Evolutionary conservation across 2,329 filamentous ascomycete genomes (phyloP).

Genomic region (Penicillium corylophilum): DNA sequence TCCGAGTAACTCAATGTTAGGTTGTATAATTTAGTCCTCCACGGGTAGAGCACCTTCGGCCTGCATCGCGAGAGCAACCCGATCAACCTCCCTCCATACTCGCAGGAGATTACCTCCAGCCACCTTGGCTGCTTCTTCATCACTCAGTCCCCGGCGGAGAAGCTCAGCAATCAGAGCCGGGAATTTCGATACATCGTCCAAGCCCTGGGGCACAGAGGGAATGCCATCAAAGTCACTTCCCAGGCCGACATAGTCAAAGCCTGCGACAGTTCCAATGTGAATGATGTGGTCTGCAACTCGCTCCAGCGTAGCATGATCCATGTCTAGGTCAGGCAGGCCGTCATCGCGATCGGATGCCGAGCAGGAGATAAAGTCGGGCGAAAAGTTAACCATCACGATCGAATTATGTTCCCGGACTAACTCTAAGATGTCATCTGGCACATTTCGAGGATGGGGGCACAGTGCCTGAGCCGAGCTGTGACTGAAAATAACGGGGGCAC

Average conservation of each 20-base stretch:
- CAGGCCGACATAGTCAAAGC: slow-evolving; percentile 82
- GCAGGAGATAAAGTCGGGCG: slow-evolving; percentile 79
- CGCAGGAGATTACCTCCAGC: slow-evolving; percentile 78
- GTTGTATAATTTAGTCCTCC: slow-evolving; percentile 40
- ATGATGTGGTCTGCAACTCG: slow-evolving; percentile 79
- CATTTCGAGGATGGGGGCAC: slow-evolving; percentile 87
- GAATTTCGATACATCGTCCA: slow-evolving; percentile 84
- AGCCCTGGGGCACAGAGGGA: slow-evolving; percentile 60
- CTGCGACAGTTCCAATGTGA: slow-evolving; percentile 78
- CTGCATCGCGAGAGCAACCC: slow-evolving; percentile 67
- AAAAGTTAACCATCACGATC: slow-evolving; percentile 89
- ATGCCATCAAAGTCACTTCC: slow-evolving; percentile 86
- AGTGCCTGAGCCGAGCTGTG: slow-evolving; percentile 79
- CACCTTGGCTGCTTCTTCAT: slow-evolving; percentile 70
- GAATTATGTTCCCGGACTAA: slow-evolving; percentile 71
- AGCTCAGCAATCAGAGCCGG: slow-evolving; percentile 76
- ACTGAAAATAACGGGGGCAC: slow-evolving; percentile 82
- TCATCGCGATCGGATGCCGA: slow-evolving; percentile 56
- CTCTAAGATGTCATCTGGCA: slow-evolving; percentile 77
- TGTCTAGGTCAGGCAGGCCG: slow-evolving; percentile 67
- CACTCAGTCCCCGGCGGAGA: slow-evolving; percentile 69
- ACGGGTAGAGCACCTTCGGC: slow-evolving; percentile 48
- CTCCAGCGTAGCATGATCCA: slow-evolving; percentile 67
- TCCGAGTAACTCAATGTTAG: neutral
- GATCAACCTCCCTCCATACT: slow-evolving; percentile 79